Base-by-base conservation (phyloP, 371 early-diverging fungal genomes). In the Mortierella sp. region DNA sequence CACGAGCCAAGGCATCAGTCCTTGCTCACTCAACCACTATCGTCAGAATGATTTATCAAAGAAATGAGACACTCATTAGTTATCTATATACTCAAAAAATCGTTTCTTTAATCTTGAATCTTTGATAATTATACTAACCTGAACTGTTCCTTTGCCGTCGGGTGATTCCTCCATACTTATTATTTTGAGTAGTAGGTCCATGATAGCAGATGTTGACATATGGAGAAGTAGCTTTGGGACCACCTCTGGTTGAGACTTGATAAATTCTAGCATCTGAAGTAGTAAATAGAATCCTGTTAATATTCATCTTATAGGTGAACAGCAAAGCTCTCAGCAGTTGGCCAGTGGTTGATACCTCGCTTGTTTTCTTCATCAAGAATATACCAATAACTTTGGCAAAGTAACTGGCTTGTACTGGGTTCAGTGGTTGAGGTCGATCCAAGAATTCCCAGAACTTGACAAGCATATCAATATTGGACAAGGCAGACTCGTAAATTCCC, bases 151-250 rank as follows among this genome's bases (percentile, higher is more conserved):
- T 63, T 86, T 89, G 21, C 94, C 97, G 67, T 96, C 94, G 11
- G 95, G 90, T 22, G 95, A 82, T 76, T 97, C 98, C 70, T 96
- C 97, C 66, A 96, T 84, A 70, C 95, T 95, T 66, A 97, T 94
- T 16, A 98, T 86, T 64, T 96, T 97, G 57, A 98, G 88, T 52
- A 97, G 77, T 28, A 98, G 84, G 80, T 97, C 98, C 83, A 96
- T 95, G 53, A 97, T 92, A 3, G 96, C 91, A 32, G 96, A 91
- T 58, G 91, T 93, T 28, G 92, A 92, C 74, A 98, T 87, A 83
- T 98, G 97, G 47, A 84, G 85, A 38, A 97, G 80, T 40, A 97
- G 86, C 67, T 74, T 84, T 45, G 80, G 65, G 9, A 90, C 85
- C 7, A 92, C 88, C 24, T 87, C 85, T 38, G 87, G 89, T 63